Conservation (phyloP, 2,329 filamentous ascomycete species). For the Arthrinium phaeospermum region DNA sequence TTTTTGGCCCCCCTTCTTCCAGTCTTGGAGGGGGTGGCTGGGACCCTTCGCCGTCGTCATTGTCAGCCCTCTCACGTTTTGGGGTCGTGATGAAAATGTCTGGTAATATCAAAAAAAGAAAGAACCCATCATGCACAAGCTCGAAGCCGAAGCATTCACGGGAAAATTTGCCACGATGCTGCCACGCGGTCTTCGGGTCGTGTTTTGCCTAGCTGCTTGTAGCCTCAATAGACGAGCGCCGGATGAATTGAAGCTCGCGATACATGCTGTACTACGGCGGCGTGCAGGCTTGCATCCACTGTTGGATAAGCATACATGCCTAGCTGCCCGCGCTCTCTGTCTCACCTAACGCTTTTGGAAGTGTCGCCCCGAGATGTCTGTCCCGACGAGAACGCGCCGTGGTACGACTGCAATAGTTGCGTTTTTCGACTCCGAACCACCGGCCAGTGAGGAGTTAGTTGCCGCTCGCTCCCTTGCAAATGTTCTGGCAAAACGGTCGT, state of each 20-base stretch:
- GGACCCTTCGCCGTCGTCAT: conserved; percentile 1
- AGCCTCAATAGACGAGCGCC: background rate
- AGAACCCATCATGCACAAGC: background rate
- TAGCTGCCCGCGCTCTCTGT: background rate
- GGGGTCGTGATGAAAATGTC: background rate
- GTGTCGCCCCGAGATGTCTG: background rate
- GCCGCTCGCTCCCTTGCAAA: background rate
- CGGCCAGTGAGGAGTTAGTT: background rate
- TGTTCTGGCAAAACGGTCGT: background rate
- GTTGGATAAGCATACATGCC: background rate
- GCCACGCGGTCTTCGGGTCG: background rate
- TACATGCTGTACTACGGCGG: background rate
- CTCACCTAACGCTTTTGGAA: conserved; percentile 9
- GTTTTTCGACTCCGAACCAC: background rate
- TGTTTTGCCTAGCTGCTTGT: background rate
- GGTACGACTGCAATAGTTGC: background rate
- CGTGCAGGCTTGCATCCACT: background rate
- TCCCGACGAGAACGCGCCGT: background rate
- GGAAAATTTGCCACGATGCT: background rate
- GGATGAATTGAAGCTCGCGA: background rate
- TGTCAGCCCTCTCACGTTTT: background rate
- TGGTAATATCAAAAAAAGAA: background rate
- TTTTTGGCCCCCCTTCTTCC: background rate
- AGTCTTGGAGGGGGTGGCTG: conserved; percentile 10
- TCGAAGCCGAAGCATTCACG: background rate